Evolutionary conservation across 306 rosid genomes (phyloP).

Genomic region (Pterocarpus macrocarpus): DNA sequence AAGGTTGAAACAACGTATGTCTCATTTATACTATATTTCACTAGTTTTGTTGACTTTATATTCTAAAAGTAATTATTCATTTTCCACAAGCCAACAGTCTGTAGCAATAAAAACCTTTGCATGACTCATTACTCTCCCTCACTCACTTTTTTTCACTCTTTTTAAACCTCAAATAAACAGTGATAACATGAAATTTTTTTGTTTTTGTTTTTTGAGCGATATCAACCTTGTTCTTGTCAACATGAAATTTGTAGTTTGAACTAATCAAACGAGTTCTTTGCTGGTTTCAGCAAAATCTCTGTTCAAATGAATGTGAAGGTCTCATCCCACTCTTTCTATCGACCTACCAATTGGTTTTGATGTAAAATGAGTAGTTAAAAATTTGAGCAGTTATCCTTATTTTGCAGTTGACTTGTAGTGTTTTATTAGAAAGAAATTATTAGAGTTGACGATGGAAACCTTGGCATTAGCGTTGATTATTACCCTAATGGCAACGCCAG

Average conservation of each 20-base stretch:
- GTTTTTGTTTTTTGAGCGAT: not conserved
- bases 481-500: not conserved
- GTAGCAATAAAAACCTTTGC: too few relatives aligned
- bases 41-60: not conserved
- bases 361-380: not conserved
- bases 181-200: too few relatives aligned
- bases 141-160: too few relatives aligned
- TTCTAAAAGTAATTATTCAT: not conserved
- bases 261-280: not conserved
- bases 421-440: not conserved
- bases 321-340: not conserved
- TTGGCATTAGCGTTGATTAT: not conserved
- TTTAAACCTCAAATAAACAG: too few relatives aligned
- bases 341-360: not conserved
- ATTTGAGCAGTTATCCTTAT: not conserved
- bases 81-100: too few relatives aligned
- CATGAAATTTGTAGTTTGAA: not conserved
- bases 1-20: not conserved
- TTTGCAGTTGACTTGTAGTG: not conserved
- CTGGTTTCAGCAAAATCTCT: not conserved
- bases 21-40: constrained; percentile 1
- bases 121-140: too few relatives aligned
- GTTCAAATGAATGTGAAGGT: not conserved
- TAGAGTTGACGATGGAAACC: not conserved
- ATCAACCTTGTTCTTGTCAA: not conserved